Percentiles rank a stretch among this genome's conserved stretches.
These are phyloP conservation scores for Aspergillus coremiiformis DNA, from an alignment of 495 filamentous ascomycete genomes.

Conservation along the genomic window DNA sequence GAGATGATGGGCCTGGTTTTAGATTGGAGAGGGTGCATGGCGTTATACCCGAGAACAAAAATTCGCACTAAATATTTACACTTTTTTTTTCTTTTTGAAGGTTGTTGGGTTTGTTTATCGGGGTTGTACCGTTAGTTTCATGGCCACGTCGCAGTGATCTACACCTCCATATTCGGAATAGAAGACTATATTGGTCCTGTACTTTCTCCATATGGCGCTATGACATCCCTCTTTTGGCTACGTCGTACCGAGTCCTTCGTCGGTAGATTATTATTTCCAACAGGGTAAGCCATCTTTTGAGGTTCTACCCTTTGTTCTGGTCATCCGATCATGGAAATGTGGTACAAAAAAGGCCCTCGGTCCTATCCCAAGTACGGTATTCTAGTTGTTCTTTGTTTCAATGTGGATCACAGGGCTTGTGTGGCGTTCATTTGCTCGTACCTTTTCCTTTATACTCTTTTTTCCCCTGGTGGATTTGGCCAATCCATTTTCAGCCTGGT, in stretches of 20 bases:
- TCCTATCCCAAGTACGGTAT: not conserved
- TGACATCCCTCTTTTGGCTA: not conserved
- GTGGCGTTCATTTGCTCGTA: not conserved
- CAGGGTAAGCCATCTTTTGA: too few relatives aligned
- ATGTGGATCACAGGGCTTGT: not conserved
- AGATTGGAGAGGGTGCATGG: constrained; percentile 30
- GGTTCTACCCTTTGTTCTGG: not conserved
- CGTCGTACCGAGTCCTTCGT: too few relatives aligned
- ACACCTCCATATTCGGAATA: not conserved
- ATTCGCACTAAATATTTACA: constrained; percentile 1
- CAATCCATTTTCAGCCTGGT: not conserved
- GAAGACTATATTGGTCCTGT: not conserved
- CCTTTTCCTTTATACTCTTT: not conserved
- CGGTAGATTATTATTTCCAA: too few relatives aligned
- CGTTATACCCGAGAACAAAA: constrained; percentile 27
- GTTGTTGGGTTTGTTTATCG: not conserved
- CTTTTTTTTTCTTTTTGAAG: not conserved
- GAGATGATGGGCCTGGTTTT: constrained; percentile 29
- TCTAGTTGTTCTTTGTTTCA: not conserved
- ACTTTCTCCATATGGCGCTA: too few relatives aligned
- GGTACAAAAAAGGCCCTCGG: not conserved
- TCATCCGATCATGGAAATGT: not conserved
- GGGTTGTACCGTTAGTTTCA: not conserved
- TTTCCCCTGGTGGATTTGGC: not conserved
- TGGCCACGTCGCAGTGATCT: not conserved